Base-by-base conservation (phyloP, 1,139 yeast species). In the Eremothecium coryli region DNA sequence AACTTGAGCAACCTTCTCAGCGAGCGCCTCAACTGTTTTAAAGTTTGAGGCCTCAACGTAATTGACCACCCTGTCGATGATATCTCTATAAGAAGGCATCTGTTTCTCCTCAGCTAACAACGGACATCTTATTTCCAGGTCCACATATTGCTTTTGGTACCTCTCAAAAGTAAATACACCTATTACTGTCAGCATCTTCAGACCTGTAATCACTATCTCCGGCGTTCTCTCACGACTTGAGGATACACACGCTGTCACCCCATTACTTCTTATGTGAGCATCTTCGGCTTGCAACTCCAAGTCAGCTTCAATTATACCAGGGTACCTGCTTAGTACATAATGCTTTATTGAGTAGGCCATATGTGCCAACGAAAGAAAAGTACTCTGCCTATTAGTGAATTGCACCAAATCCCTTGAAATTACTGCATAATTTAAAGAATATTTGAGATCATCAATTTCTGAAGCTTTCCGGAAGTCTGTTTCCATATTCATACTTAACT, bases 91-190 rank as follows among this genome's bases (percentile, higher is more conserved):
- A 23, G 54, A 44, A 2, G 57, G 37, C 1, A 41, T 39, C 1
- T 41, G 43, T 1, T 30, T 41, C 4, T 36, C 33, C 5, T 35
- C 42, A 23, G 57, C 53, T 3, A 66, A 54, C 39, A 78, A 55
- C 6, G 60, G 62, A 26, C 78, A 52, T 20, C 60, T 56, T 28
- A 79, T 48, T 43, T 79, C 82, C 22, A 88, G 63, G 17, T 74
- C 66, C 7, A 84, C 81, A 40, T 72, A 76, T 58, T 90, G 98
- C 45, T 73, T 73, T 50, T 81, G 79, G 23, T 78, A 58, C 41
- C 97, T 66, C 55, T 90, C 98, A 59, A 86, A 82, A 1, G 88
- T 80, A 61, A 85, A 88, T 6, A 90, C 93, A 3, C 98, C 98
- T 46, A 90, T 82, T 26, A 86, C 68, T 0, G 95, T 80, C 33